Evolutionary conservation across 345 rosid species (phyloP).

Genomic region (Aegle marmelos): DNA sequence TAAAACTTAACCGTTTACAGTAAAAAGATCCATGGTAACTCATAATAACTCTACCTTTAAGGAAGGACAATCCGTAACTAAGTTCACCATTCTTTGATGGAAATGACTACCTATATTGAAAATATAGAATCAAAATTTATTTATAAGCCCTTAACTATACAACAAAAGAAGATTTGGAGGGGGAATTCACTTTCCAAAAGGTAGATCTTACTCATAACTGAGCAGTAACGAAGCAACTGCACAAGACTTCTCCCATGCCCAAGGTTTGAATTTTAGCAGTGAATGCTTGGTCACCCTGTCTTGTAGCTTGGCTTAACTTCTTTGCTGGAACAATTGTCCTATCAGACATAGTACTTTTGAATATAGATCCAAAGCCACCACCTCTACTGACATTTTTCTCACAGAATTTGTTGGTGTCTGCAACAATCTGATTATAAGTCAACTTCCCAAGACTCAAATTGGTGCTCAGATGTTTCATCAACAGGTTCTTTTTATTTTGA

Average conservation of each 20-base stretch:
- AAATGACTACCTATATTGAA: no score
- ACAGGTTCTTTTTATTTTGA: conserved; percentile 31
- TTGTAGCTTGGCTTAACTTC: conserved; percentile 80
- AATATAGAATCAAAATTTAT: no score
- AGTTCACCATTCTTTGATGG: no score
- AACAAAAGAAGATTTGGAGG: no score
- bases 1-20: no score
- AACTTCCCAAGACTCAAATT: conserved; percentile 72
- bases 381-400: conserved; percentile 83
- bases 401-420: conserved; percentile 75
- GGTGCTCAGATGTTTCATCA: conserved; percentile 84
- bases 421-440: conserved; percentile 64
- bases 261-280: conserved; percentile 44
- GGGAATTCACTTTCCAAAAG: no score
- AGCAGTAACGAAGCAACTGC: conserved; percentile 81
- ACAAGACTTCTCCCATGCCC: conserved; percentile 93
- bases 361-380: conserved; percentile 92
- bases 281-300: conserved; percentile 76
- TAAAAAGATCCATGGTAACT: no score
- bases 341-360: conserved; percentile 56
- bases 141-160: no score
- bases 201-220: conserved; percentile 57
- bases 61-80: no score
- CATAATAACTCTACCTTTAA: no score
- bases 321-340: conserved; percentile 81